A percentile compares a stretch with the other conserved stretches of the same genome.
Evolutionary conservation across 768 basidiomycete species (phyloP).

Genomic region (Kwoniella shandongensis): DNA sequence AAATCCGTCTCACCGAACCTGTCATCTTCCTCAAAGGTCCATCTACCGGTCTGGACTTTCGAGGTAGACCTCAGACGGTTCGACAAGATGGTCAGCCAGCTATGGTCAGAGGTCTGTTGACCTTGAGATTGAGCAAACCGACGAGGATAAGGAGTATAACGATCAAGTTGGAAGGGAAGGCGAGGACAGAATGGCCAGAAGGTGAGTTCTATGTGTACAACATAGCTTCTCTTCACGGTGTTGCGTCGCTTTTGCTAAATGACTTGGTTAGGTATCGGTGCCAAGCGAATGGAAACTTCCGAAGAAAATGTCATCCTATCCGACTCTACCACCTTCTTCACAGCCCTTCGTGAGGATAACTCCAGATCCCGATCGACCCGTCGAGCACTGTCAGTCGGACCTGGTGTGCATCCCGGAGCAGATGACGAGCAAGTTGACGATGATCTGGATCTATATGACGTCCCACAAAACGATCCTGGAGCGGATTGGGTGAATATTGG

Average conservation of each 20-base stretch:
- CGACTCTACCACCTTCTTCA: constrained; percentile 70
- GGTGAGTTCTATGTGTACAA: constrained; percentile 58
- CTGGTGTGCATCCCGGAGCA: constrained; percentile 44
- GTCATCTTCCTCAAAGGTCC: constrained; percentile 66
- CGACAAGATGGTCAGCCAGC: constrained; percentile 59
- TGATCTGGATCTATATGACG: constrained; percentile 31
- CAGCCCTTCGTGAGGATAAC: constrained; percentile 54
- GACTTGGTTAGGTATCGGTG: constrained; percentile 60
- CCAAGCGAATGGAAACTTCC: constrained; percentile 68
- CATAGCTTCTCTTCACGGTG: background rate
- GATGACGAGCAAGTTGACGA: constrained; percentile 28
- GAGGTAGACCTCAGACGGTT: constrained; percentile 48
- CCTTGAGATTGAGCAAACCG: constrained; percentile 68
- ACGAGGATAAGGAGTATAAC: constrained; percentile 83
- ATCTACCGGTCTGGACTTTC: constrained; percentile 52
- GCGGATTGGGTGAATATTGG: constrained; percentile 20
- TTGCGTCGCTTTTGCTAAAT: background rate
- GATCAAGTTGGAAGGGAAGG: constrained; percentile 71
- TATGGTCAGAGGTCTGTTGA: constrained; percentile 66
- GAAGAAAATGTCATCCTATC: constrained; percentile 77
- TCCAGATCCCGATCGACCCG: constrained; percentile 54
- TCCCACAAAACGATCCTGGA: constrained; percentile 19
- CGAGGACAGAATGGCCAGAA: constrained; percentile 78
- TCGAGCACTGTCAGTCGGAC: constrained; percentile 60
- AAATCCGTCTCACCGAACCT: constrained; percentile 68